Conservation (phyloP, 352 stramenopile genomes). For the Pythium inflatum region DNA sequence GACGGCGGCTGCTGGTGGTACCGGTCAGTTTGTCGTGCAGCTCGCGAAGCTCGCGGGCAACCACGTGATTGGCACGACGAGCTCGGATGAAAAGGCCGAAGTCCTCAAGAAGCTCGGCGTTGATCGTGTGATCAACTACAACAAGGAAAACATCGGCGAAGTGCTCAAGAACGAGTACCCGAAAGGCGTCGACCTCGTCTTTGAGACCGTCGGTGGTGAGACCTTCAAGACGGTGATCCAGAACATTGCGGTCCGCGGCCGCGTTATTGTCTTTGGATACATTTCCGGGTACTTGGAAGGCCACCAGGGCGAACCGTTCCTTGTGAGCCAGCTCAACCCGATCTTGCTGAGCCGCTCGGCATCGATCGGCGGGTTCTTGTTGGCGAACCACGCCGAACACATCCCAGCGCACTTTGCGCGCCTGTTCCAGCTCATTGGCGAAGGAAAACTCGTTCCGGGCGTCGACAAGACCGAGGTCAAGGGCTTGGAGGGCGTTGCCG, state of each 20-base stretch:
- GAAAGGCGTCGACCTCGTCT: constrained; percentile 68
- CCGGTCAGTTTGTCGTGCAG: constrained; percentile 84
- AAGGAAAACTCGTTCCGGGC: constrained; percentile 53
- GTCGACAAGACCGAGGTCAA: constrained; percentile 56
- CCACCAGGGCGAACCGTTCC: constrained; percentile 18
- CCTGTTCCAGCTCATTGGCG: constrained; percentile 49
- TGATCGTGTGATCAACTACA: constrained; percentile 89
- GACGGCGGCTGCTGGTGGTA: constrained; percentile 70
- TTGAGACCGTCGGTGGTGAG: constrained; percentile 64
- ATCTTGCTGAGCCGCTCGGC: constrained; percentile 34
- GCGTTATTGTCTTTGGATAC: constrained; percentile 62
- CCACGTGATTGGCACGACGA: constrained; percentile 81
- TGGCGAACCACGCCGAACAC: constrained; percentile 16
- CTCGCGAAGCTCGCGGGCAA: constrained; percentile 83
- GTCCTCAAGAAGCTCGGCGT: constrained; percentile 70
- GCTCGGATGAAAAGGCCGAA: constrained; percentile 85
- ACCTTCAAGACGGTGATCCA: constrained; percentile 53
- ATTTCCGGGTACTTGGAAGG: constrained; percentile 56
- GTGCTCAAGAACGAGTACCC: constrained; percentile 76
- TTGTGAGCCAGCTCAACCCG: constrained; percentile 22
- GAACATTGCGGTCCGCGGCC: constrained; percentile 61
- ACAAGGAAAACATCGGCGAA: constrained; percentile 57
- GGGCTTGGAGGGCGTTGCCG: constrained; percentile 58
- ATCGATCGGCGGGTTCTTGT: constrained; percentile 59
- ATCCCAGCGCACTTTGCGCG: constrained; percentile 48